A percentile compares a stretch with the other conserved stretches of the same genome.
phyloP scores from a whole-genome alignment of 108 stramenopile genomes.

The Pseudonitzschia multiseries region DNA sequence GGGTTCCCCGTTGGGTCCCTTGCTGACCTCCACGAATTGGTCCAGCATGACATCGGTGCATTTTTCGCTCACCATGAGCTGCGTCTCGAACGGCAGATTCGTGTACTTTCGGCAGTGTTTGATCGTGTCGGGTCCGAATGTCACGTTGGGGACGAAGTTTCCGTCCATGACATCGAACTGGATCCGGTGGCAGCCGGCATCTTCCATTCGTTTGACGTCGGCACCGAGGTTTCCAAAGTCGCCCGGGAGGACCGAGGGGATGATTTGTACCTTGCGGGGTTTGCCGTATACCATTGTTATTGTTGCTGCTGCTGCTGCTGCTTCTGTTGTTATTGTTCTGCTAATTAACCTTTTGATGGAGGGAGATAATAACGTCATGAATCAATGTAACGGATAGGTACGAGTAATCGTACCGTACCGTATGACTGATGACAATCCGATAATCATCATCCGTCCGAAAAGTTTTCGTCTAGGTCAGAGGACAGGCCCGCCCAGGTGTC shows the following conservation, averaged over 20 bases:
- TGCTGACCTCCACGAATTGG: constrained; percentile 2
- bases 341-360: too few relatives aligned
- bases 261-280: constrained; percentile 17
- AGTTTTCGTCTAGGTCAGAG: too few relatives aligned
- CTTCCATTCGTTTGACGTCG: constrained; percentile 18
- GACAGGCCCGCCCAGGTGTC: too few relatives aligned
- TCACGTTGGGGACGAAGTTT: constrained; percentile 26
- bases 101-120: constrained; percentile 18
- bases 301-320: not conserved
- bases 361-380: too few relatives aligned
- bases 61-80: constrained; percentile 26
- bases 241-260: constrained; percentile 22
- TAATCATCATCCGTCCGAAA: too few relatives aligned
- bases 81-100: constrained; percentile 20
- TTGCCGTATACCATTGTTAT: constrained; percentile 12
- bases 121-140: constrained; percentile 11
- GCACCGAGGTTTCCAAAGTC: constrained; percentile 26
- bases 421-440: too few relatives aligned
- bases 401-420: too few relatives aligned
- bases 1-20: constrained; percentile 21
- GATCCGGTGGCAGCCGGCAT: constrained; percentile 22
- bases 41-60: constrained; percentile 27
- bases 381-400: too few relatives aligned
- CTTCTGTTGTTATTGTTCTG: too few relatives aligned
- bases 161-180: constrained; percentile 32